Percentiles rank a stretch among this genome's conserved stretches.
Evolutionary conservation across 2,329 filamentous ascomycete genomes (phyloP).

Genomic region (Epichloe gansuensis): DNA sequence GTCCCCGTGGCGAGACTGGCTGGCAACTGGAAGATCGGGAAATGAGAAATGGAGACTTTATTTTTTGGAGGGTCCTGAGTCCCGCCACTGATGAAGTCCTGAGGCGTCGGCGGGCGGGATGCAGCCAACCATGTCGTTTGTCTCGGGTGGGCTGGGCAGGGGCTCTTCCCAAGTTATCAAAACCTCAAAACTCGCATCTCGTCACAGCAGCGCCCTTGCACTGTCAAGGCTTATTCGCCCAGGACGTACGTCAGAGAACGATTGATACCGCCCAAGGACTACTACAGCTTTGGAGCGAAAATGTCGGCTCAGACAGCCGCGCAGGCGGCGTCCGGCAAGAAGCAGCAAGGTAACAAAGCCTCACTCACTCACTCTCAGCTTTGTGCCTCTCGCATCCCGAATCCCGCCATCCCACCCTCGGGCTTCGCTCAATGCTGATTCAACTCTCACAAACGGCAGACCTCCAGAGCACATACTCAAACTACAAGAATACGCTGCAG

Average conservation of each 20-base stretch:
- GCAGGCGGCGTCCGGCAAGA: conserved; percentile 46
- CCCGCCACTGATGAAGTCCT: no score
- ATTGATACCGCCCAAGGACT: no score
- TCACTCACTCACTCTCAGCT: no score
- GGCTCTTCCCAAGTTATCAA: background rate
- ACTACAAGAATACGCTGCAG: conserved; percentile 69
- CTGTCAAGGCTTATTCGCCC: background rate
- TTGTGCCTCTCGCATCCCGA: no score
- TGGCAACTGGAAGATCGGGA: background rate
- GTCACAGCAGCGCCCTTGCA: background rate
- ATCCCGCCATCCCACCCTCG: background rate
- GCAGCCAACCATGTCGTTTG: background rate
- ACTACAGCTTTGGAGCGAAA: conserved; percentile 3
- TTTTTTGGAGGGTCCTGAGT: background rate
- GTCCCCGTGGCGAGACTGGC: background rate
- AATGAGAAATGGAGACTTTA: background rate
- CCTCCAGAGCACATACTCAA: conserved; percentile 67
- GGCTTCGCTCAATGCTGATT: background rate
- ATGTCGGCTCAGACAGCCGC: conserved; percentile 4
- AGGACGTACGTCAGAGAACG: background rate
- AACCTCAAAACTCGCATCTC: background rate
- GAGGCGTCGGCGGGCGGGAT: background rate
- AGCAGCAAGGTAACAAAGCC: conserved; percentile 53
- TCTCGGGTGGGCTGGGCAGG: background rate
- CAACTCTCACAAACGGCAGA: conserved; percentile 35